Evolutionary conservation across 768 basidiomycete species (phyloP).

Genomic region (Trametes cinnabarina): DNA sequence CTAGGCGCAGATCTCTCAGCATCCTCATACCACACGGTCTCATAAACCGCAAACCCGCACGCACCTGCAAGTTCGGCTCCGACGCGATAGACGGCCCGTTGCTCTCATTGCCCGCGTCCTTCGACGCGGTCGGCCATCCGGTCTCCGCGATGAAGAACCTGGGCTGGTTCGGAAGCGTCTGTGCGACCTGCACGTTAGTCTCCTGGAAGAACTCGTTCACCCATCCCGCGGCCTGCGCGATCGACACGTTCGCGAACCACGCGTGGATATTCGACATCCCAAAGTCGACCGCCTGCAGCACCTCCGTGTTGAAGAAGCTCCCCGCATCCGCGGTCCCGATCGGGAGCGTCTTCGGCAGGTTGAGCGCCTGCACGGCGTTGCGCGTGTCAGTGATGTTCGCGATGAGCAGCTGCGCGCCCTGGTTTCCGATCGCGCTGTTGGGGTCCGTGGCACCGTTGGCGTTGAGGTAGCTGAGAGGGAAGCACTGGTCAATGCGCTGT

Average conservation of each 20-base stretch:
- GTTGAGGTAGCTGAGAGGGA: conserved; percentile 51
- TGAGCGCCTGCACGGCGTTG: conserved; percentile 51
- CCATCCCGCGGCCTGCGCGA: conserved; percentile 73
- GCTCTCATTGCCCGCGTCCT: conserved; percentile 51
- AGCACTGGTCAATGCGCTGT: background rate
- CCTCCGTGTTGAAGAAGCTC: conserved; percentile 71
- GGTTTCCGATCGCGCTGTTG: conserved; percentile 56
- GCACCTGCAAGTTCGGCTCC: conserved; percentile 48
- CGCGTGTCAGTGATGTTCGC: conserved; percentile 67
- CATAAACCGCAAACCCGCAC: background rate
- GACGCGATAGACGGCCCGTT: conserved; percentile 72
- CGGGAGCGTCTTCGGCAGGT: conserved; percentile 56
- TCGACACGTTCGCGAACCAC: conserved; percentile 85
- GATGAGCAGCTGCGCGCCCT: conserved; percentile 63
- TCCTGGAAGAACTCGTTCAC: conserved; percentile 73
- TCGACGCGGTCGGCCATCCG: conserved; percentile 73
- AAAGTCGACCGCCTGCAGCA: conserved; percentile 64
- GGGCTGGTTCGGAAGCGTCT: conserved; percentile 64
- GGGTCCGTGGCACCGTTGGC: conserved; percentile 46
- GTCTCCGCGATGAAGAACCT: conserved; percentile 93
- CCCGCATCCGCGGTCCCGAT: conserved; percentile 88
- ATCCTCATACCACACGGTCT: background rate
- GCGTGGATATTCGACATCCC: conserved; percentile 91
- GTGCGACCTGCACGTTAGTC: conserved; percentile 59
- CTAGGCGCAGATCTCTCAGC: conserved; percentile 33